A percentile compares a stretch with the other conserved stretches of the same genome.
Evolutionary conservation across 164 flowering plant genomes (phyloP).

Genomic region (Annona squamosa): DNA sequence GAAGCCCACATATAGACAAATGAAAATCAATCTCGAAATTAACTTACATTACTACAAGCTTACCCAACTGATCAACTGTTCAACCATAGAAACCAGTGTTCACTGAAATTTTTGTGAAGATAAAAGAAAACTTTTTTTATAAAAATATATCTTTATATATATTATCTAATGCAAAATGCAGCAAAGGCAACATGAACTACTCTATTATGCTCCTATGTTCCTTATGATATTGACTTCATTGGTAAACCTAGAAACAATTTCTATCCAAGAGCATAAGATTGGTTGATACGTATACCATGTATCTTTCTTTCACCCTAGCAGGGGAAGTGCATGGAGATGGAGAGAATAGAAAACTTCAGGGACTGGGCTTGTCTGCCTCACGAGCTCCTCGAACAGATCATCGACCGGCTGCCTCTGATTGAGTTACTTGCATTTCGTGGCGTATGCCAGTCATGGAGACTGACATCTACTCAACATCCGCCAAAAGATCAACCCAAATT

Average conservation of each 20-base stretch:
- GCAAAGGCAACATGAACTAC: neutral
- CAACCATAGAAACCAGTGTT: too few relatives aligned
- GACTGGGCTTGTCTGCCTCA: neutral
- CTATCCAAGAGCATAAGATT: too few relatives aligned
- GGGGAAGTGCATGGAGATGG: neutral
- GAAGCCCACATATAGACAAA: too few relatives aligned
- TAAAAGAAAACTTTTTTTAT: neutral
- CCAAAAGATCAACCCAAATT: neutral
- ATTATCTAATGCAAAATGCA: too few relatives aligned
- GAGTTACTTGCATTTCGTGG: neutral
- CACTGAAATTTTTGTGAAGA: too few relatives aligned
- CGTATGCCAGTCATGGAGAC: constrained; percentile 1
- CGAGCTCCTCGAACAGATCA: neutral
- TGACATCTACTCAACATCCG: neutral
- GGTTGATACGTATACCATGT: too few relatives aligned
- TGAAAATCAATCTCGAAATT: too few relatives aligned
- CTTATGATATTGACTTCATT: neutral
- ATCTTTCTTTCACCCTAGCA: neutral
- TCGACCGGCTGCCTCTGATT: neutral
- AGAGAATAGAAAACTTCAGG: neutral
- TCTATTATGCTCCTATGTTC: neutral
- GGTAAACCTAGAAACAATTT: too few relatives aligned
- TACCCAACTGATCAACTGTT: too few relatives aligned
- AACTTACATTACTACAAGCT: too few relatives aligned
- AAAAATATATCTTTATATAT: neutral